Percentiles rank a stretch among this genome's conserved stretches.
phyloP scores from a whole-genome alignment of 2,329 filamentous ascomycete genomes.

The Grosmannia clavigera region DNA sequence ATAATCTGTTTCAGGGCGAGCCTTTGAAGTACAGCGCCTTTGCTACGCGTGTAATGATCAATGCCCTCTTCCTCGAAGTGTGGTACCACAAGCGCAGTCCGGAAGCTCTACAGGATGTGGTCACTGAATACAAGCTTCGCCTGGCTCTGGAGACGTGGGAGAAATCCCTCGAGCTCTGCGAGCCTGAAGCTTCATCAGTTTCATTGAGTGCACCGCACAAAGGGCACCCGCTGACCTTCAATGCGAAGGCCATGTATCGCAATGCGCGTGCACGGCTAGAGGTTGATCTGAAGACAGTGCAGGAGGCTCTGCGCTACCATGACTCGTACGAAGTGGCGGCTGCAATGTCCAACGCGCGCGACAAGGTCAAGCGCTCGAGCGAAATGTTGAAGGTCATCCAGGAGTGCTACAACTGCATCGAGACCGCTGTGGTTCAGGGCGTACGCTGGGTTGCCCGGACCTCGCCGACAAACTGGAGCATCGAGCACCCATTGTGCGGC shows the following conservation, averaged over 20 bases:
- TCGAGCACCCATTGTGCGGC: slow-evolving; percentile 92
- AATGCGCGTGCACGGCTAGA: slow-evolving; percentile 87
- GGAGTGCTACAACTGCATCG: slow-evolving; percentile 94
- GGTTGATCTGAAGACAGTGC: slow-evolving; percentile 89
- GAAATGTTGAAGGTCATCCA: slow-evolving; percentile 99
- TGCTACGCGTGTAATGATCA: slow-evolving; percentile 96
- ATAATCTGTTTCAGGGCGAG: slow-evolving; percentile 91
- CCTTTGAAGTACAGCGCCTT: slow-evolving; percentile 88
- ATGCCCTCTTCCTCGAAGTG: slow-evolving; percentile 92
- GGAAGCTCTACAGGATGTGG: slow-evolving; percentile 92
- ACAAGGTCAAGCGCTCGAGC: slow-evolving; percentile 85
- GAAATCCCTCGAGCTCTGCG: slow-evolving; percentile 84
- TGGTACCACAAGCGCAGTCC: slow-evolving; percentile 99
- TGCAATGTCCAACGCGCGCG: slow-evolving; percentile 87
- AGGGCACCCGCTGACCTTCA: slow-evolving; percentile 93
- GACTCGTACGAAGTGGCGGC: slow-evolving; percentile 94
- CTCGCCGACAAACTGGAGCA: slow-evolving; percentile 96
- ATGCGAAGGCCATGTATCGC: slow-evolving; percentile 92
- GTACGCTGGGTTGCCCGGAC: slow-evolving; percentile 98
- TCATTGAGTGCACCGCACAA: slow-evolving; percentile 90
- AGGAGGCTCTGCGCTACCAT: slow-evolving; percentile 93
- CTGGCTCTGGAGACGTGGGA: slow-evolving; percentile 98
- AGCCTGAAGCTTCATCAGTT: slow-evolving; percentile 78
- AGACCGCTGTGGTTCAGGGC: slow-evolving; percentile 86
- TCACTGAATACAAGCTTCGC: slow-evolving; percentile 94